These are phyloP conservation scores for Metschnikowia proteae DNA, from an alignment of 805 yeast species.

Conservation along the genomic window DNA sequence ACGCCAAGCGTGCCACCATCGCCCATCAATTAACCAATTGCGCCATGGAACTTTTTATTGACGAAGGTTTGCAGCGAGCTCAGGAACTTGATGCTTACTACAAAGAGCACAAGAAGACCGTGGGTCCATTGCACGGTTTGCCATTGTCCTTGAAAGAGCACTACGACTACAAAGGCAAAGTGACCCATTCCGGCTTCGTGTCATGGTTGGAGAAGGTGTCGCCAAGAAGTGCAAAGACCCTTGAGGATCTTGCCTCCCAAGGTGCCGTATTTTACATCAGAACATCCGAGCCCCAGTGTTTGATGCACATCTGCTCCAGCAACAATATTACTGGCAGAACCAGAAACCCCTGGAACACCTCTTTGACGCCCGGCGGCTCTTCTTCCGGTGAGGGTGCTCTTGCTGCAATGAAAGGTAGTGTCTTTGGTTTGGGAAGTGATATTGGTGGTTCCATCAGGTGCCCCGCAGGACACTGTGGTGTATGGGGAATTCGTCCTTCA, in stretches of 20 bases:
- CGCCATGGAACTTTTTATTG: conserved; percentile 20
- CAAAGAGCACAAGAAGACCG: conserved; percentile 9
- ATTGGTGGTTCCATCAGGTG: conserved; percentile 19
- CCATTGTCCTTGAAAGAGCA: conserved; percentile 20
- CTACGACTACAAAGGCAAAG: conserved; percentile 13
- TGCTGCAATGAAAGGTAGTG: conserved; percentile 19
- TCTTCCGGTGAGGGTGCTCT: conserved; percentile 20
- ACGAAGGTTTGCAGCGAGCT: conserved; percentile 20
- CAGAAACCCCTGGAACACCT: conserved; percentile 18
- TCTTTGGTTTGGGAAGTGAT: conserved; percentile 19
- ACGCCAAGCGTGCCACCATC: conserved; percentile 18
- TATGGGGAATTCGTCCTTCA: conserved; percentile 19
- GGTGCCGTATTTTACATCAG: conserved; percentile 20
- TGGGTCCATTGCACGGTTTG: conserved; percentile 19
- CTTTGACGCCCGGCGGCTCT: conserved; percentile 18
- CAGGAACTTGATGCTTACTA: conserved; percentile 14
- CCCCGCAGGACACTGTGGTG: conserved; percentile 20
- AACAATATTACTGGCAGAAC: conserved; percentile 19
- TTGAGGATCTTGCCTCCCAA: conserved; percentile 11
- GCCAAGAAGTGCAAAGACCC: conserved; percentile 7
- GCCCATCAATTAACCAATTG: conserved; percentile 20
- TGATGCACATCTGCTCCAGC: conserved; percentile 19
- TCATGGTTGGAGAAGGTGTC: conserved; percentile 15
- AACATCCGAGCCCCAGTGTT: conserved; percentile 18
- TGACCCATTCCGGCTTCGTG: conserved; percentile 16